Conservation (phyloP, 495 filamentous ascomycete genomes). For the Talaromyces stipitatus region DNA sequence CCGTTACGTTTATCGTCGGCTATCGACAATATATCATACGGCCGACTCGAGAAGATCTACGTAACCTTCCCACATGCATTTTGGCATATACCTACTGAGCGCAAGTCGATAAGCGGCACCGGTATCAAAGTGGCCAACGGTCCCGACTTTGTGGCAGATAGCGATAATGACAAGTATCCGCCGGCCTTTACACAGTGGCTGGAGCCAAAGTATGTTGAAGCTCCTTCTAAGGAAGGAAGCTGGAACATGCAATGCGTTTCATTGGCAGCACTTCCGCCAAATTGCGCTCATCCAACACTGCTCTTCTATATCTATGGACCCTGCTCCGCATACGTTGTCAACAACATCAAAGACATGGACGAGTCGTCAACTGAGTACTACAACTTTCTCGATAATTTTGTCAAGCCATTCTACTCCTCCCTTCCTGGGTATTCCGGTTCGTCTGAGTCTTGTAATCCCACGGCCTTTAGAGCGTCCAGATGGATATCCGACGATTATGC, state of each 20-base stretch:
- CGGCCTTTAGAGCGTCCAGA: conserved; percentile 56
- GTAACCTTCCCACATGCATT: conserved; percentile 73
- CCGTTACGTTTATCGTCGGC: conserved; percentile 59
- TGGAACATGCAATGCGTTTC: conserved; percentile 82
- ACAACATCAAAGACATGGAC: conserved; percentile 21
- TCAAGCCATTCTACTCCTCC: conserved; percentile 61
- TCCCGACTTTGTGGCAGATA: neutral
- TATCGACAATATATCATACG: conserved; percentile 76
- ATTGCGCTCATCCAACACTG: conserved; percentile 70
- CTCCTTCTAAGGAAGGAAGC: conserved; percentile 54
- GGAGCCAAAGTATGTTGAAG: conserved; percentile 53
- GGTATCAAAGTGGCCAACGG: conserved; percentile 4
- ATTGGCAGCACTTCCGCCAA: conserved; percentile 55
- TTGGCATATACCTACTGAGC: conserved; percentile 28
- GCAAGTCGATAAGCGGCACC: neutral
- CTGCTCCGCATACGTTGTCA: conserved; percentile 44
- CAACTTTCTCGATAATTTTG: conserved; percentile 31
- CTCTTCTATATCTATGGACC: conserved; percentile 86
- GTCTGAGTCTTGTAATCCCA: conserved; percentile 53
- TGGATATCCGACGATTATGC: conserved; percentile 81
- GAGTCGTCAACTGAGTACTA: conserved; percentile 21
- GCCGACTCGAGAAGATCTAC: conserved; percentile 87
- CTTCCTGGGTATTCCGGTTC: conserved; percentile 55
- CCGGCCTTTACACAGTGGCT: conserved; percentile 34
- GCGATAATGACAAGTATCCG: conserved; percentile 5